A percentile compares a stretch with the other conserved stretches of the same genome.
phyloP scores from a whole-genome alignment of 768 basidiomycete genomes.

The Termitomyces bulborhizus region DNA sequence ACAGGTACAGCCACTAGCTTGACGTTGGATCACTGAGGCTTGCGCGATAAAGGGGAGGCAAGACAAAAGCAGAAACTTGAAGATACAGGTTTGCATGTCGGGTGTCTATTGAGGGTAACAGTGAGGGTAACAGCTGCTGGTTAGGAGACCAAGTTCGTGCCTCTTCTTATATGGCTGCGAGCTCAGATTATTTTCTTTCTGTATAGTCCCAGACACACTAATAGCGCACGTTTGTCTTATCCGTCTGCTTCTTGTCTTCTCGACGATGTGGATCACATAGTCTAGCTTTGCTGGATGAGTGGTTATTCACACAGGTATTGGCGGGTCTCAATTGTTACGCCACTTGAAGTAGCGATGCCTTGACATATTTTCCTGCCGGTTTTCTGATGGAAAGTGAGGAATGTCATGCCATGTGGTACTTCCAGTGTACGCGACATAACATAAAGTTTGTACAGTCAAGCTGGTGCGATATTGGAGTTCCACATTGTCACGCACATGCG shows the following conservation, averaged over 20 bases:
- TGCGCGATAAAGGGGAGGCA: constrained; percentile 8
- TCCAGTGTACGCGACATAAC: too few species aligned
- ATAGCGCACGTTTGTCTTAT: background rate
- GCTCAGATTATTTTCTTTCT: background rate
- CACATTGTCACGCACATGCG: background rate
- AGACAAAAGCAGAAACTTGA: constrained; percentile 3
- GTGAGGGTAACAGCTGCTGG: background rate
- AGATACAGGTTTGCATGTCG: background rate
- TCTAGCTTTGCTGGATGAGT: background rate
- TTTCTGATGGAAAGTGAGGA: too few species aligned
- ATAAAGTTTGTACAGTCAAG: background rate
- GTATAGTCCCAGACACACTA: background rate
- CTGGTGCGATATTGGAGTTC: background rate
- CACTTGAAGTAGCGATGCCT: background rate
- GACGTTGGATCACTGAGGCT: constrained; percentile 14
- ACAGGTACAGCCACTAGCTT: constrained; percentile 17
- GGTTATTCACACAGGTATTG: background rate
- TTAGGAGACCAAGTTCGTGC: background rate
- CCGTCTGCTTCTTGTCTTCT: background rate
- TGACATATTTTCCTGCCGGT: too few species aligned
- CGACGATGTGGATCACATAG: background rate
- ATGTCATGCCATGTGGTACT: too few species aligned
- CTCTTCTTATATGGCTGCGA: background rate
- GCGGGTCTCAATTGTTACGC: too few species aligned
- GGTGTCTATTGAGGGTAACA: background rate